A percentile compares a stretch with the other conserved stretches of the same genome.
Evolutionary conservation across 495 filamentous ascomycete genomes (phyloP).

Genomic region (Corynascus novoguineensis): DNA sequence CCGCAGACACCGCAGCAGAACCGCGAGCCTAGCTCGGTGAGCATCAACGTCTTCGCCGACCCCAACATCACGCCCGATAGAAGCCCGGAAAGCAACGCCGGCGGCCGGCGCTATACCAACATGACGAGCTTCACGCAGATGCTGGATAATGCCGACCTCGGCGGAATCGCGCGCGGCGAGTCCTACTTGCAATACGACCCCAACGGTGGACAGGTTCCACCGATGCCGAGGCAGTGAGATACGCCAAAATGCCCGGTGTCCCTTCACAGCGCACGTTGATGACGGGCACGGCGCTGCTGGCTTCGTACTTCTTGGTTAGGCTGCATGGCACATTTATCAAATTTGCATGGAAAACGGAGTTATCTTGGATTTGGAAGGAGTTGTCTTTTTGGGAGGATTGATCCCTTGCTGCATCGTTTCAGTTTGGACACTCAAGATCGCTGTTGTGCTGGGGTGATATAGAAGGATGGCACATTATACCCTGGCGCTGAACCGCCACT

Average conservation of each 20-base stretch:
- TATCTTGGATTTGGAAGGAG: too few relatives aligned
- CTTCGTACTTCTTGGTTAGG: neutral
- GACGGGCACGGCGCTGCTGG: neutral
- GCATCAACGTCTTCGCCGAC: conserved; percentile 67
- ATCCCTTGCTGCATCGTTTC: too few relatives aligned
- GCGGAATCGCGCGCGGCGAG: conserved; percentile 45
- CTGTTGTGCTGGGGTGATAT: neutral
- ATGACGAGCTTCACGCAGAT: conserved; percentile 62
- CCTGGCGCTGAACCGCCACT: conserved; percentile 2
- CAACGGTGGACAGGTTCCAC: neutral
- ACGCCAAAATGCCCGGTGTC: too few relatives aligned
- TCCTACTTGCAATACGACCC: conserved; percentile 29
- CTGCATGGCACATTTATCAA: too few relatives aligned
- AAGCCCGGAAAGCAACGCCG: conserved; percentile 3
- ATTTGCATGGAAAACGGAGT: too few relatives aligned
- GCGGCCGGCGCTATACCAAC: conserved; percentile 20
- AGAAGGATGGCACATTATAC: neutral
- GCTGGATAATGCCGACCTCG: conserved; percentile 49
- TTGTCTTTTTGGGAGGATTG: too few relatives aligned
- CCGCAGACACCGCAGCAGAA: conserved; percentile 29
- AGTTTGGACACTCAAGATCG: too few relatives aligned
- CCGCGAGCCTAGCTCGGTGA: conserved; percentile 54
- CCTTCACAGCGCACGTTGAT: too few relatives aligned
- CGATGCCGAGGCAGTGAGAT: neutral
- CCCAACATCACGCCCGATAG: conserved; percentile 38